A percentile compares a stretch with the other conserved stretches of the same genome.
These are phyloP conservation scores for Asterochloris sp. DNA, from an alignment of 139 green algal genomes.

Conservation along the genomic window DNA sequence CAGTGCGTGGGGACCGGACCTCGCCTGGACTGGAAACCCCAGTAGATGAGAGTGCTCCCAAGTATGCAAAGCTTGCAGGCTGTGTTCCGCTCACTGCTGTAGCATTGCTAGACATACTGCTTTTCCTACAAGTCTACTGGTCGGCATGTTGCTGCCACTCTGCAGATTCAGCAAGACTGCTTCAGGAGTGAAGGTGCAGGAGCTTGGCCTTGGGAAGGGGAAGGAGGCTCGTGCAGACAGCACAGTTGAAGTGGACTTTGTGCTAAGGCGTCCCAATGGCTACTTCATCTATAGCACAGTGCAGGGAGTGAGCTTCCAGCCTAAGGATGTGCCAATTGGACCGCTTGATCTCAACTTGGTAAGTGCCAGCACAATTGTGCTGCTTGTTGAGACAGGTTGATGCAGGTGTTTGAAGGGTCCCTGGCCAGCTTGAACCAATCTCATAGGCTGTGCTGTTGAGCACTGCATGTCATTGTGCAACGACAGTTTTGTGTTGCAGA, in stretches of 20 bases:
- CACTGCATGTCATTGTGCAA: too few relatives aligned
- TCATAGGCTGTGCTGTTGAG: too few relatives aligned
- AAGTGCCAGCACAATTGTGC: neutral
- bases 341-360: conserved; percentile 55
- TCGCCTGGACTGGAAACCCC: conserved; percentile 7
- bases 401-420: neutral
- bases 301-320: conserved; percentile 76
- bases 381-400: neutral
- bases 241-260: conserved; percentile 68
- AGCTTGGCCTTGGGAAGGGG: conserved; percentile 26
- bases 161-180: conserved; percentile 43
- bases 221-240: neutral
- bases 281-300: conserved; percentile 72
- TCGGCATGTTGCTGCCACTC: neutral
- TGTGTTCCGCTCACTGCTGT: neutral
- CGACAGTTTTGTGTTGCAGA: too few relatives aligned
- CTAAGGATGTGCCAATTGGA: conserved; percentile 61
- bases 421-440: too few relatives aligned
- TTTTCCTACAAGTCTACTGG: neutral
- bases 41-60: neutral
- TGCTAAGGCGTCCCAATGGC: conserved; percentile 62
- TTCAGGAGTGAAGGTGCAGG: conserved; percentile 45
- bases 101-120: neutral
- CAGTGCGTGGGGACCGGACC: neutral
- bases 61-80: neutral